Evolutionary conservation across 306 rosid genomes (phyloP), one percentile per base, ranked within the genome.

Genomic region (Glycyrrhiza uralensis): DNA sequence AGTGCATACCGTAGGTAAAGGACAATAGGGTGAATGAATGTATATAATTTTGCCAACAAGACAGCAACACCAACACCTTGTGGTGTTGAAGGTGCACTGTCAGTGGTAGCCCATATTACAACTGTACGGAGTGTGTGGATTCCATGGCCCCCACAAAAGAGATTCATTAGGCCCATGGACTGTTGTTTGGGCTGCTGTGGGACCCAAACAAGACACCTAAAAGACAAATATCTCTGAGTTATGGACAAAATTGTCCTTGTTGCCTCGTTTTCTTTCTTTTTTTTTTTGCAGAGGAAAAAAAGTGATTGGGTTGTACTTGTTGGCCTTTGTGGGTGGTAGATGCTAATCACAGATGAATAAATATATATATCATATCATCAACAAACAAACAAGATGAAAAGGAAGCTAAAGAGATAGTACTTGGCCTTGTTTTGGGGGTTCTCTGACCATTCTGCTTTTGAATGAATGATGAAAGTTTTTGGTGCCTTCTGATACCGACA

Each of bases 401-500:
- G 75, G 55, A 72, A 32, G 70, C 8, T 72, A 79, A 79, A 72
- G 78, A n/a, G 62, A 52, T 54, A 52, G 44, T 71, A 33, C 63
- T 32, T 52, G 74, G 46, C 38, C 30, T 60, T 77, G 72, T 13
- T 64, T 68, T 63, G 41, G 65, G 82, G 32, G 14, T 44, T 70
- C 29, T 74, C 80, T 85, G 85, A 79, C 84, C 70, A 45, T 29
- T 77, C 82, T 84, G 82, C 57, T 76, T 88, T 68, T 72, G 80
- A 73, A 55, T 81, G 74, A 72, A 75, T 79, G 75, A 81, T 86
- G 83, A 76, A 73, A 66, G 84, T 36, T 57, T 63, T 69, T 46
- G 86, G 84, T 80, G 79, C 72, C 82, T 78, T 79, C 76, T 62
- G 79, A 72, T 65, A 22, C 79, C 69, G 83, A 88, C 90, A 76